Percentiles rank a stretch among this genome's conserved stretches.
Evolutionary conservation across 805 yeast species (phyloP).

Genomic region (Torulaspora microellipsoides): DNA sequence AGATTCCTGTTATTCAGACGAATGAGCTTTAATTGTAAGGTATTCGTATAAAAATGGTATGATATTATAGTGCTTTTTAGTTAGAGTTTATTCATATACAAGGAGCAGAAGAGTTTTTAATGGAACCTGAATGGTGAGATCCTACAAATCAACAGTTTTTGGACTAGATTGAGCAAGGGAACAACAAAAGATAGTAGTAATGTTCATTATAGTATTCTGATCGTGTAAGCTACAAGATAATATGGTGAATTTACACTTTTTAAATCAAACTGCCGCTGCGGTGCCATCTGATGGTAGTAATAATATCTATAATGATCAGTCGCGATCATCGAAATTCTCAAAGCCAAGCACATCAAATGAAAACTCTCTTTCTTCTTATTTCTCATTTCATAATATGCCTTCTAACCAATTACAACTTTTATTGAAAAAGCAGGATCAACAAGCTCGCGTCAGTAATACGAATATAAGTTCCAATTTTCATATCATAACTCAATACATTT

Average conservation of each 20-base stretch:
- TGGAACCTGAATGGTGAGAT: no score
- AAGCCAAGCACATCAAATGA: background rate
- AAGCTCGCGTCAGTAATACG: constrained; percentile 13
- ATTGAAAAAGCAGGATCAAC: constrained; percentile 20
- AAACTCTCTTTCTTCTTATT: constrained; percentile 7
- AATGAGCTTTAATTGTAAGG: no score
- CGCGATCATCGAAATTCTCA: background rate
- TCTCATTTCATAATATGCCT: constrained; percentile 1
- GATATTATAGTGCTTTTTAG: background rate
- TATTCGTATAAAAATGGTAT: constrained; percentile 2
- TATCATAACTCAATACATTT: constrained; percentile 29
- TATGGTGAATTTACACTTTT: constrained; percentile 9
- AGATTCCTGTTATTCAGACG: no score
- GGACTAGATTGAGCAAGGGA: no score
- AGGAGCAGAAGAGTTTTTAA: no score
- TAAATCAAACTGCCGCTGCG: constrained; percentile 8
- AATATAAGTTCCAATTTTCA: constrained; percentile 23
- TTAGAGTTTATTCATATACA: no score
- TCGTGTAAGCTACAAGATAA: background rate
- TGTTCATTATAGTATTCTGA: no score
- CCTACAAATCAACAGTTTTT: no score
- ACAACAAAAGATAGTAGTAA: no score
- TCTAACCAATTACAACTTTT: constrained; percentile 10
- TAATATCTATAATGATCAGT: background rate
- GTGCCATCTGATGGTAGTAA: constrained; percentile 1